These are phyloP conservation scores for Pseudozyma pruni DNA, from an alignment of 1,284 basidiomycete genomes.

Conservation along the genomic window DNA sequence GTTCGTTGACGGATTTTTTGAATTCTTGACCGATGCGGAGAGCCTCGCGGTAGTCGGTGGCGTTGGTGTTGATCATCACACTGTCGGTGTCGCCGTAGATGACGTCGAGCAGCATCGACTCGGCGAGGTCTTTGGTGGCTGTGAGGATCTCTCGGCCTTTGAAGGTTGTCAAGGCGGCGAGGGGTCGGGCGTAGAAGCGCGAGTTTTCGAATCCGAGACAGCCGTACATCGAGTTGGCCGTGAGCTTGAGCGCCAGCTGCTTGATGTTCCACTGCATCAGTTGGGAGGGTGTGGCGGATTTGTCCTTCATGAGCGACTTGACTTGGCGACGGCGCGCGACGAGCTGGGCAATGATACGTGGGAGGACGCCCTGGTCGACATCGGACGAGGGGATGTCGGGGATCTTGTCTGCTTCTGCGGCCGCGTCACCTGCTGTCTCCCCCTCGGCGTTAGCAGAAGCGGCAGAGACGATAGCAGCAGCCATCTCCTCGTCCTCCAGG, in stretches of 20 bases:
- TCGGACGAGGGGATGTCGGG: constrained; percentile 85
- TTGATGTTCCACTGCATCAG: constrained; percentile 93
- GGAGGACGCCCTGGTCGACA: constrained; percentile 85
- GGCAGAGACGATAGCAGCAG: constrained; percentile 3
- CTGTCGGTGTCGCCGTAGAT: constrained; percentile 99
- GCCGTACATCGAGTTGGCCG: constrained; percentile 99
- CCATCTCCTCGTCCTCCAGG: constrained; percentile 23
- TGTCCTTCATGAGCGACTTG: constrained; percentile 95
- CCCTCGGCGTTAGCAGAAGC: constrained; percentile 4
- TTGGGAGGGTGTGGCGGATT: constrained; percentile 78
- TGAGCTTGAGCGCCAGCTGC: constrained; percentile 95
- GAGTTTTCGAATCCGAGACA: constrained; percentile 98
- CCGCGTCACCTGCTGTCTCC: constrained; percentile 21
- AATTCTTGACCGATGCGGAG: constrained; percentile 90
- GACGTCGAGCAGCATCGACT: constrained; percentile 88
- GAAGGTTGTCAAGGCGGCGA: constrained; percentile 95
- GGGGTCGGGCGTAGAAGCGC: constrained; percentile 93
- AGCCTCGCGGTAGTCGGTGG: constrained; percentile 85
- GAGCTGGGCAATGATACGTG: constrained; percentile 92
- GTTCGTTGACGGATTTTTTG: constrained; percentile 95
- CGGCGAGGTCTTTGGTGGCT: constrained; percentile 90
- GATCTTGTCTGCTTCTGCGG: constrained; percentile 74
- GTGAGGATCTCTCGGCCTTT: constrained; percentile 98
- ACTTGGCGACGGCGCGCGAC: constrained; percentile 89
- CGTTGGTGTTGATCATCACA: constrained; percentile 97